Evolutionary conservation across 2,329 filamentous ascomycete species (phyloP).

Genomic region (Ophiostoma piceae): DNA sequence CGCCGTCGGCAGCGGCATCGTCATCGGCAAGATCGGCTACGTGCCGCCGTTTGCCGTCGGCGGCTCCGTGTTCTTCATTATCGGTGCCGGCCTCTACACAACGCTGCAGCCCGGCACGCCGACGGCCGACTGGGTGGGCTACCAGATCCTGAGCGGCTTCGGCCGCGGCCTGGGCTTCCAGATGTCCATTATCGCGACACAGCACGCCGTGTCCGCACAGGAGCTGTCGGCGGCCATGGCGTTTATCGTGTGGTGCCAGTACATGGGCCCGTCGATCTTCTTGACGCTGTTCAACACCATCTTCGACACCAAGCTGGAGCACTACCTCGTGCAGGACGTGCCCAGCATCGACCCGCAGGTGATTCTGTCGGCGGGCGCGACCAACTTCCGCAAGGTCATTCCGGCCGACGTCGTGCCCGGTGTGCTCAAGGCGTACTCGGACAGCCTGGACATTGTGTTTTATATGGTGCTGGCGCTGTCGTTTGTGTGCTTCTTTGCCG

Average conservation of each 20-base stretch:
- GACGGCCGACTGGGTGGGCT: constrained; percentile 35
- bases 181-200: constrained; percentile 31
- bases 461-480: constrained; percentile 38
- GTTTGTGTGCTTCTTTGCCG: constrained; percentile 35
- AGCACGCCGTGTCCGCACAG: constrained; percentile 29
- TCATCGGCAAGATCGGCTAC: constrained; percentile 32
- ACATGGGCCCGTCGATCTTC: constrained; percentile 46
- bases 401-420: constrained; percentile 31
- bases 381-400: constrained; percentile 35
- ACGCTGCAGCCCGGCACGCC: constrained; percentile 32
- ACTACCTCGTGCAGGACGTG: constrained; percentile 17
- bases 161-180: constrained; percentile 32
- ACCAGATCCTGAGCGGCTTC: constrained; percentile 32
- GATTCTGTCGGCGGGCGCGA: constrained; percentile 26
- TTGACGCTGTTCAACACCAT: constrained; percentile 49
- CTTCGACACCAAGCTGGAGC: constrained; percentile 41
- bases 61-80: constrained; percentile 31
- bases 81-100: constrained; percentile 36
- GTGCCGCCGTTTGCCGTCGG: constrained; percentile 35
- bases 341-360: constrained; percentile 16
- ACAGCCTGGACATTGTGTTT: constrained; percentile 37
- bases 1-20: constrained; percentile 28
- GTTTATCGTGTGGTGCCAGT: constrained; percentile 47
- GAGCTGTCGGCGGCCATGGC: constrained; percentile 31
- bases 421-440: constrained; percentile 38